A percentile compares a stretch with the other conserved stretches of the same genome.
These are phyloP conservation scores for Penicillium sp. DNA, from an alignment of 2,329 filamentous ascomycete genomes.

Conservation along the genomic window DNA sequence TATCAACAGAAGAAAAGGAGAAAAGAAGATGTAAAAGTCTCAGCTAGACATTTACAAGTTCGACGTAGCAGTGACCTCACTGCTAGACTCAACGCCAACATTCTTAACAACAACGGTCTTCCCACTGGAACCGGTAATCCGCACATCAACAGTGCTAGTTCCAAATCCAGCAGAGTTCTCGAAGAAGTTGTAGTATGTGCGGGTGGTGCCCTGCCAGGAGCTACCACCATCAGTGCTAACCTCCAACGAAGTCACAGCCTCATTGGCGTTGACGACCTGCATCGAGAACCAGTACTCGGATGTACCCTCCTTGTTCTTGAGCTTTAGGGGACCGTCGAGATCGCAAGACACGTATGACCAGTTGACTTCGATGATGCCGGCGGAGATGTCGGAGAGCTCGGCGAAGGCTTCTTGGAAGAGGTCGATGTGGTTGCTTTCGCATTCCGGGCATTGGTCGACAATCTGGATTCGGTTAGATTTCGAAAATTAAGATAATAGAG, in stretches of 20 bases:
- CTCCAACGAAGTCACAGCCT: conserved; percentile 56
- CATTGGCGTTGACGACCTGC: conserved; percentile 65
- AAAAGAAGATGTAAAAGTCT: background rate
- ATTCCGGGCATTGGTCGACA: conserved; percentile 59
- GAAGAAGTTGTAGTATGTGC: conserved; percentile 62
- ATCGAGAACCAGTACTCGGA: conserved; percentile 58
- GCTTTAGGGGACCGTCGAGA: conserved; percentile 50
- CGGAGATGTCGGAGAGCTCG: conserved; percentile 44
- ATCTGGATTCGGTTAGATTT: conserved; percentile 38
- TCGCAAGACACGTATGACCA: conserved; percentile 55
- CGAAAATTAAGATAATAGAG: no score
- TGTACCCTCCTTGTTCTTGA: conserved; percentile 53
- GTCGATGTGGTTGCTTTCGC: conserved; percentile 55
- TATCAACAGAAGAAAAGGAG: background rate
- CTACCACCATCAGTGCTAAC: conserved; percentile 60
- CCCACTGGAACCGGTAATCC: conserved; percentile 56
- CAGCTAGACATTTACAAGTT: conserved; percentile 24
- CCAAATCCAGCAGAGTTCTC: conserved; percentile 60
- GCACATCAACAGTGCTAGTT: conserved; percentile 54
- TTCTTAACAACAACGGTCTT: conserved; percentile 52
- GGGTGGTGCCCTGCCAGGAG: conserved; percentile 58
- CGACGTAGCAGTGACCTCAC: conserved; percentile 20
- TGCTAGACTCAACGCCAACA: conserved; percentile 38
- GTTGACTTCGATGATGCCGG: conserved; percentile 51
- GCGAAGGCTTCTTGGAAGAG: conserved; percentile 55